Conservation (phyloP, 371 early-diverging fungal species). For the Mucor racemosus region DNA sequence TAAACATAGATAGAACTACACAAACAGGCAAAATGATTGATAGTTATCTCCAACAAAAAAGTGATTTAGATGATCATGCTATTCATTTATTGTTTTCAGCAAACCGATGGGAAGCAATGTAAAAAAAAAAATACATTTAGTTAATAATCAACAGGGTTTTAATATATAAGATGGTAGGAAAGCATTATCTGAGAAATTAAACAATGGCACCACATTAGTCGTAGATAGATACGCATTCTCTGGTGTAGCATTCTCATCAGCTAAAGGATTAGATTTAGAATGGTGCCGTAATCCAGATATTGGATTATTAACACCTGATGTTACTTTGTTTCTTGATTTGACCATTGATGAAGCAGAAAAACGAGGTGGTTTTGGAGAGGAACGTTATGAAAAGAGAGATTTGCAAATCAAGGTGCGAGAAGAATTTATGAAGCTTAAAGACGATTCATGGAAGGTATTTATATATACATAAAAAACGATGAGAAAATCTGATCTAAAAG, state of each 20-base stretch:
- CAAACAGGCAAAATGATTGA: conserved; percentile 93
- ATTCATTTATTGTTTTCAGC: conserved; percentile 97
- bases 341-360: conserved; percentile 72
- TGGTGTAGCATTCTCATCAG: conserved; percentile 94
- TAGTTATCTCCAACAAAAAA: conserved; percentile 75
- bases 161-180: conserved; percentile 46
- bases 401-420: conserved; percentile 81
- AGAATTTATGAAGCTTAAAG: conserved; percentile 62
- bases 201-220: conserved; percentile 76
- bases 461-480: background rate
- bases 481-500: background rate
- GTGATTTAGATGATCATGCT: conserved; percentile 81
- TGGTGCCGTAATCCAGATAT: conserved; percentile 94
- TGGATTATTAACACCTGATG: conserved; percentile 88
- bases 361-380: conserved; percentile 93
- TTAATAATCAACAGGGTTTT: too few relatives aligned
- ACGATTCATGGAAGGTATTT: conserved; percentile 65
- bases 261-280: conserved; percentile 84
- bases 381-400: conserved; percentile 93
- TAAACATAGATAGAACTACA: conserved; percentile 83
- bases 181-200: conserved; percentile 56
- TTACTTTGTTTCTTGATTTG: conserved; percentile 93
- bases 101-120: conserved; percentile 65
- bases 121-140: background rate
- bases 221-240: conserved; percentile 98